phyloP scores from a whole-genome alignment of 2,329 filamentous ascomycete species.

The Aureobasidium sp. region DNA sequence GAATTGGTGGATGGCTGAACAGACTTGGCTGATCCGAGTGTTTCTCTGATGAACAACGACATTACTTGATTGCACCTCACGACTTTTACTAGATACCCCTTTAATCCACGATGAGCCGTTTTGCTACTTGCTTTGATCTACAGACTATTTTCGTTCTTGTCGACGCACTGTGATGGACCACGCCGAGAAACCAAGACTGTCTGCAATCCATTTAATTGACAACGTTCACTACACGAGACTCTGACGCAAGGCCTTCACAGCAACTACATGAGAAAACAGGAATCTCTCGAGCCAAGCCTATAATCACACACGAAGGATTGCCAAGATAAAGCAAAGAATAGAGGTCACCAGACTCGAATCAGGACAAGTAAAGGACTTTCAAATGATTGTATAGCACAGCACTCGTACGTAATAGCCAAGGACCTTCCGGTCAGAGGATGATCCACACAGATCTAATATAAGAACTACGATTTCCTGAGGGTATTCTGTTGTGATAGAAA shows the following conservation, averaged over 20 bases:
- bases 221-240: background rate
- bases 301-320: background rate
- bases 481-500: background rate
- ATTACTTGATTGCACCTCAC: background rate
- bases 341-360: background rate
- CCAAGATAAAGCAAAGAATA: background rate
- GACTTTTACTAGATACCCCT: background rate
- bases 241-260: background rate
- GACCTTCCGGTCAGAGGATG: background rate
- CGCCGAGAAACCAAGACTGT: background rate
- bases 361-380: background rate
- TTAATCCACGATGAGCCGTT: background rate
- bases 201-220: background rate
- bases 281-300: background rate
- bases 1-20: slow-evolving; percentile 8
- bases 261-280: background rate
- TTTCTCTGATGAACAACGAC: background rate
- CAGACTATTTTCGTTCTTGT: background rate
- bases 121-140: background rate
- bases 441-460: background rate
- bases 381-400: background rate
- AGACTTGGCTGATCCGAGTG: background rate
- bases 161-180: background rate
- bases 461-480: background rate
- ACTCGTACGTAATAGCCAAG: background rate